Base-by-base conservation (phyloP, 2,329 filamentous ascomycete genomes). In the Trichoderma sp. region DNA sequence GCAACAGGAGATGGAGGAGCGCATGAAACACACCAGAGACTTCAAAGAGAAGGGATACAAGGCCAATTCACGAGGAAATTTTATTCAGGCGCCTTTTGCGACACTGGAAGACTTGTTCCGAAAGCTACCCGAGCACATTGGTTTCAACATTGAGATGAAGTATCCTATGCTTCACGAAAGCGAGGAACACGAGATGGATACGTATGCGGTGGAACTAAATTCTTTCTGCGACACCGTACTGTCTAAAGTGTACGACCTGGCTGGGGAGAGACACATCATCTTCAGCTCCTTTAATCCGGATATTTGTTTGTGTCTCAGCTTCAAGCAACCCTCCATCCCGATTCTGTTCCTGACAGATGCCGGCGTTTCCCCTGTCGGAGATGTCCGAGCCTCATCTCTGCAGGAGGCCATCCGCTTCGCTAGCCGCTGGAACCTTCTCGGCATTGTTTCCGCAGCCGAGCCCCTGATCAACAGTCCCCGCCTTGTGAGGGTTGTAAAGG, bases 81-180 rank as follows among this genome's bases (percentile, higher is more conserved):
- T 96, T 74, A 98, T 99, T 74, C 94, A 98, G 77, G 93, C 92
- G 0, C 93, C 94, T 0, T 99, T 99, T 80, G 94, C 94, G 8
- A 99, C 95, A 0, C 84, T 99, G 5, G 93, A 97, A 78, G 93
- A 97, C 70, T 89, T 98, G 77, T 97, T 99, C 81, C 87, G 87
- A 74, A 90, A 94, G 75, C 82, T 99, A 0, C 93, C 93, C 0
- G 86, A 91, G 70, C 84, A 87, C 15, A 91, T 97, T 25, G 94
- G 95, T 15, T 99, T 99, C 85, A 98, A 99, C 79, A 97, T 99
- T 73, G 95, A 99, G 82, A 92, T 99, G 86, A 98, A 99, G 80
- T 99, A 99, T 77, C 95, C 95, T 5, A 98, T 98, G 94, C 87
- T 99, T 50, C 91, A 94, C 77, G 96, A 99, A 83, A 92, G 89